phyloP scores from a whole-genome alignment of 805 yeast genomes.

The Starmera amethionina region DNA sequence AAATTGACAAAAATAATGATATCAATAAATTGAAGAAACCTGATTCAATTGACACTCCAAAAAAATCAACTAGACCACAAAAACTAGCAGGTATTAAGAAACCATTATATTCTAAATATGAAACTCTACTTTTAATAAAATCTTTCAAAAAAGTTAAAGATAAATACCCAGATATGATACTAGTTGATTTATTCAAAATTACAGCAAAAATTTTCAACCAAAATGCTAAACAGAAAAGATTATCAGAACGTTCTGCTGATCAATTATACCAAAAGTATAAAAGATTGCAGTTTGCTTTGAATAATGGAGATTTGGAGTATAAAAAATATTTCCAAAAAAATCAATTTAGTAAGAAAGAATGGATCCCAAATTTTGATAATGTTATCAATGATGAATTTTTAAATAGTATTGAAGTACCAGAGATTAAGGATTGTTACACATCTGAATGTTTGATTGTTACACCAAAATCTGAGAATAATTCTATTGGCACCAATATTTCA shows the following conservation, averaged over 20 bases:
- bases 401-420: constrained; percentile 7
- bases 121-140: constrained; percentile 15
- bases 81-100: constrained; percentile 18
- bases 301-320: constrained; percentile 16
- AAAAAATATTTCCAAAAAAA: constrained; percentile 10
- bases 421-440: constrained; percentile 3
- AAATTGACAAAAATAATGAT: too few relatives aligned
- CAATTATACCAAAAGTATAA: constrained; percentile 19
- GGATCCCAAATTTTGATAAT: constrained; percentile 14
- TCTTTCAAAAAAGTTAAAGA: constrained; percentile 12
- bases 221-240: constrained; percentile 13
- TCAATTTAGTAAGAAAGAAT: constrained; percentile 13
- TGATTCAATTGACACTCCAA: neutral
- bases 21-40: too few relatives aligned
- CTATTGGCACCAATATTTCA: too few relatives aligned
- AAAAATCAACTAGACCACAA: constrained; percentile 15
- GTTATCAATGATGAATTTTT: constrained; percentile 5
- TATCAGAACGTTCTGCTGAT: constrained; percentile 17
- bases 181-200: constrained; percentile 15
- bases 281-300: constrained; percentile 16
- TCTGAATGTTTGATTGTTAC: too few relatives aligned
- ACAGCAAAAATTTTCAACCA: constrained; percentile 14
- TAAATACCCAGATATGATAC: constrained; percentile 11
- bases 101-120: constrained; percentile 17
- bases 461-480: too few relatives aligned